phyloP scores from a whole-genome alignment of 1,284 basidiomycete genomes.

The Ganoderma sinense region DNA sequence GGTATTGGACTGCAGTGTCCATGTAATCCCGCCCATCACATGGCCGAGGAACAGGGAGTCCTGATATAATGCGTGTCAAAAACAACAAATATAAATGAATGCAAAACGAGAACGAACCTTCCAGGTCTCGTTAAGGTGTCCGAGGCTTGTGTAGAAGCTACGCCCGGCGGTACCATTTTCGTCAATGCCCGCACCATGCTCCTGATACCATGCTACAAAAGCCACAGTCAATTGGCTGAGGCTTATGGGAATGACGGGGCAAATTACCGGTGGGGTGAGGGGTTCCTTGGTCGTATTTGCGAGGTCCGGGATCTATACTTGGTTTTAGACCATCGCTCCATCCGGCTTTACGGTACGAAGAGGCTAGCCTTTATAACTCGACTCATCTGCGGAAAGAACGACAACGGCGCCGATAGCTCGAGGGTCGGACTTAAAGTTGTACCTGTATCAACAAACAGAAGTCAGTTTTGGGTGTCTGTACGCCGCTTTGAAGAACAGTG shows the following conservation, averaged over 20 bases:
- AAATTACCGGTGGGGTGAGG: conserved; percentile 68
- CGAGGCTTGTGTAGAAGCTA: conserved; percentile 83
- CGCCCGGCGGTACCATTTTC: conserved; percentile 63
- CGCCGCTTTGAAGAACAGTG: background rate
- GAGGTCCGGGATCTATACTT: conserved; percentile 53
- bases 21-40: conserved; percentile 76
- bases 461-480: background rate
- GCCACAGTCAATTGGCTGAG: background rate
- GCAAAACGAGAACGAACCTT: conserved; percentile 46
- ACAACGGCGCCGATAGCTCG: conserved; percentile 70
- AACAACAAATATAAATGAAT: background rate
- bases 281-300: conserved; percentile 62
- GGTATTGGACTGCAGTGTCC: conserved; percentile 71
- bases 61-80: conserved; percentile 37
- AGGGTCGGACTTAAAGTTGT: conserved; percentile 83
- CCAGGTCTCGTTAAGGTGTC: conserved; percentile 79
- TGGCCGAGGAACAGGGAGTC: conserved; percentile 72
- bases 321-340: background rate
- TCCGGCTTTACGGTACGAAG: background rate
- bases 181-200: conserved; percentile 65
- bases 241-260: conserved; percentile 1
- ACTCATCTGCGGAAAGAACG: conserved; percentile 73
- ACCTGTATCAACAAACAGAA: conserved; percentile 47
- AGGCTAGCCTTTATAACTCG: conserved; percentile 62
- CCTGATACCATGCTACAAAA: conserved; percentile 79